These are phyloP conservation scores for Lachancea waltii DNA, from an alignment of 805 yeast genomes.

Conservation along the genomic window DNA sequence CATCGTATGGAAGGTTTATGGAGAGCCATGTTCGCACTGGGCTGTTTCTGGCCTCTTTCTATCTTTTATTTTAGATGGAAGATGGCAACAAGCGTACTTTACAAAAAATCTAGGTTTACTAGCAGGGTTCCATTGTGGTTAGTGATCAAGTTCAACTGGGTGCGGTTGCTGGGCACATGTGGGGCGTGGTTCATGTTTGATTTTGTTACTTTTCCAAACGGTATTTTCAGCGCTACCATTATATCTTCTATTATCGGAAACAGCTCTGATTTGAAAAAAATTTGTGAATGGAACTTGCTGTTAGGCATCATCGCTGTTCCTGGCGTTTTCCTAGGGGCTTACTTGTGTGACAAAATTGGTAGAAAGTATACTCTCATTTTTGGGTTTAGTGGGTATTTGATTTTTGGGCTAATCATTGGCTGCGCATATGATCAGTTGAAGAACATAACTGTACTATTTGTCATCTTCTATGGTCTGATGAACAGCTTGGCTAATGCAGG, in stretches of 20 bases:
- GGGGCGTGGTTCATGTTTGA: conserved; percentile 77
- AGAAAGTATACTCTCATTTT: conserved; percentile 64
- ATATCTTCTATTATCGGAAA: conserved; percentile 45
- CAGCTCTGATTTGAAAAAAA: conserved; percentile 40
- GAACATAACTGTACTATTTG: conserved; percentile 55
- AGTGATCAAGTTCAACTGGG: conserved; percentile 63
- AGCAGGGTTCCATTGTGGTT: conserved; percentile 51
- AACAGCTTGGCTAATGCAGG: conserved; percentile 67
- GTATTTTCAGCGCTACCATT: conserved; percentile 58
- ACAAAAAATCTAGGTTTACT: conserved; percentile 57
- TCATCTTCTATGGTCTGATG: conserved; percentile 69
- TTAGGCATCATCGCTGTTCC: conserved; percentile 63
- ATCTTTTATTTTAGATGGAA: conserved; percentile 67
- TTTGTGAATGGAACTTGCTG: conserved; percentile 69
- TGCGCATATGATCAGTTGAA: conserved; percentile 51
- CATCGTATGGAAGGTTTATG: conserved; percentile 47
- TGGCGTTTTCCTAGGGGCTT: conserved; percentile 68
- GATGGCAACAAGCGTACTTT: conserved; percentile 61
- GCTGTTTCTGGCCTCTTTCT: conserved; percentile 61
- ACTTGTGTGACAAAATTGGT: conserved; percentile 56
- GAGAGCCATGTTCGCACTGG: conserved; percentile 64
- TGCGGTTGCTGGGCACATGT: conserved; percentile 59
- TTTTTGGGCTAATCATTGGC: conserved; percentile 67
- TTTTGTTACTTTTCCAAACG: conserved; percentile 76
- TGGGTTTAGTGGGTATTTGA: conserved; percentile 66